Percentiles rank a stretch among this genome's conserved stretches.
Conservation (phyloP, 257 asterid genomes). For the Solanum gandarillasii region DNA sequence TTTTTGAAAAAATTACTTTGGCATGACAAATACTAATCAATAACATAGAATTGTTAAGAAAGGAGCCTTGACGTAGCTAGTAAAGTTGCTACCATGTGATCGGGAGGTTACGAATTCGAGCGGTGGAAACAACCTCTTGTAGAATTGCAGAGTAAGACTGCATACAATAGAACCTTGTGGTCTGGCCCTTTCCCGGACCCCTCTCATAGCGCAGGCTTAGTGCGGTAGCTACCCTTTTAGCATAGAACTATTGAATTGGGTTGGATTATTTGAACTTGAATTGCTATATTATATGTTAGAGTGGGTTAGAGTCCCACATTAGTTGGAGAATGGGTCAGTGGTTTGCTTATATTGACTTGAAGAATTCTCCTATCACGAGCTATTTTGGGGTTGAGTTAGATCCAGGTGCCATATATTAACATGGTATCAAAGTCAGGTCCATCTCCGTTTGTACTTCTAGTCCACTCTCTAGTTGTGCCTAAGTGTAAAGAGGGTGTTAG, state of each 20-base stretch:
- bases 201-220: not conserved
- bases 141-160: not conserved
- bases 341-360: not conserved
- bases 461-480: not conserved
- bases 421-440: not conserved
- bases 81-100: not conserved
- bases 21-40: not conserved
- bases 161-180: not conserved
- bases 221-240: not conserved
- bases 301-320: not conserved
- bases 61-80: not conserved
- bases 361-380: not conserved
- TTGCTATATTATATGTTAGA: not conserved
- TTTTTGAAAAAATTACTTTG: not conserved
- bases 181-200: not conserved
- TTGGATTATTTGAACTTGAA: not conserved
- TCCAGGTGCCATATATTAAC: not conserved
- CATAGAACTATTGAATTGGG: not conserved
- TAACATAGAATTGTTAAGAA: not conserved
- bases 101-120: not conserved
- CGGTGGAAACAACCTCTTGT: not conserved
- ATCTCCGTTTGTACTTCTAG: not conserved
- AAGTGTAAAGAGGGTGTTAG: not conserved
- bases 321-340: not conserved
- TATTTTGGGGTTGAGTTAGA: not conserved